Evolutionary conservation across 225 moss, liverwort and hornwort genomes (phyloP).

Genomic region (Bryum argenteum): DNA sequence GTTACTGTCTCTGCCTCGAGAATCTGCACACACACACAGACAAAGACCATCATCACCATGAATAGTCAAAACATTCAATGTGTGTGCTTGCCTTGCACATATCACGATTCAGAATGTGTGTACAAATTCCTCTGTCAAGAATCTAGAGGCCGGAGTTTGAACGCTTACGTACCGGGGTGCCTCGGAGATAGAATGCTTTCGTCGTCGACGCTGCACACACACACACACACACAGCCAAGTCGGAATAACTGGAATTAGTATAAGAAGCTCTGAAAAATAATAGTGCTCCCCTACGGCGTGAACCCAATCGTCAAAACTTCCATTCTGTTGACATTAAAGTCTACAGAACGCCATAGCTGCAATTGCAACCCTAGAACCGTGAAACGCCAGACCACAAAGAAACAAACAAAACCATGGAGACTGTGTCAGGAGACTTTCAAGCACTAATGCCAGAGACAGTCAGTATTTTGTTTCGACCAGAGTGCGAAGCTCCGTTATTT

Average conservation of each 20-base stretch:
- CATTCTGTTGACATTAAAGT: no score
- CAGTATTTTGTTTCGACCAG: no score
- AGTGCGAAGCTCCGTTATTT: no score
- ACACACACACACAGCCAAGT: slow-evolving; percentile 5
- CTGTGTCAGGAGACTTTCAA: no score
- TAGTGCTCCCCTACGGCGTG: not conserved
- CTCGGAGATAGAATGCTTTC: slow-evolving; percentile 35
- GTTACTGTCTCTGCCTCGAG: not conserved
- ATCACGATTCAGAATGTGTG: not conserved
- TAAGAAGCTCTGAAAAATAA: not conserved
- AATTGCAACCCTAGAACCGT: no score
- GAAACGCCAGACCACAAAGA: no score
- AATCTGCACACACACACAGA: slow-evolving; percentile 24
- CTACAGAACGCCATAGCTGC: no score
- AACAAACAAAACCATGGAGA: no score
- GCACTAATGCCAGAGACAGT: no score
- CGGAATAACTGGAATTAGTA: slow-evolving; percentile 3
- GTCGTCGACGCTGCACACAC: slow-evolving; percentile 29
- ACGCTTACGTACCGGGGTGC: slow-evolving; percentile 35
- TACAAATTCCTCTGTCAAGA: no score
- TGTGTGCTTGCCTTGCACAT: not conserved
- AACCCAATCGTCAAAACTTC: not conserved
- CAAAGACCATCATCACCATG: not conserved
- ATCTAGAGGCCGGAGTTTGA: not conserved
- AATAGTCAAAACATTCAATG: not conserved